phyloP scores from a whole-genome alignment of 306 rosid genomes.

The Gleditsia sinensis region DNA sequence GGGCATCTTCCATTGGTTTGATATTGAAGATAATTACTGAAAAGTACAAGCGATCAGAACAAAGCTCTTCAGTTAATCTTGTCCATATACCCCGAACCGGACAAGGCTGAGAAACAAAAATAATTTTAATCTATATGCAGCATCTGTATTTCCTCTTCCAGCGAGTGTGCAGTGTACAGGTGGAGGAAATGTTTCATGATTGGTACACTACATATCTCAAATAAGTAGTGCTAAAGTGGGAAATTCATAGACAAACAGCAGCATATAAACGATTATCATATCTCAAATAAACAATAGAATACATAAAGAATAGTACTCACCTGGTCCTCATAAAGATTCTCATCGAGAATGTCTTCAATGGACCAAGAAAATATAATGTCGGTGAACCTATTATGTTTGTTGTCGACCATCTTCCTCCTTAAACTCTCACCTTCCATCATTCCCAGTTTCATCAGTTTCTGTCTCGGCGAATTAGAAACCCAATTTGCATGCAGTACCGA shows the following conservation, averaged over 20 bases:
- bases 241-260: neutral
- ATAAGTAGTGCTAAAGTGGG: neutral
- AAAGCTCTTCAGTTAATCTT: too few species aligned
- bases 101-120: too few species aligned
- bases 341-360: constrained; percentile 45
- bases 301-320: neutral
- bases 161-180: too few species aligned
- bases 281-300: too few species aligned
- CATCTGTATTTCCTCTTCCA: too few species aligned
- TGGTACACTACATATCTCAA: neutral
- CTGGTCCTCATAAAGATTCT: neutral
- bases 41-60: too few species aligned
- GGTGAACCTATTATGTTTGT: constrained; percentile 24
- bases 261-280: neutral
- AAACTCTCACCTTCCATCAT: constrained; percentile 36
- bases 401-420: neutral
- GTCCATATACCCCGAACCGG: too few species aligned
- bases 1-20: neutral
- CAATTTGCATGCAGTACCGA: neutral
- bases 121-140: neutral
- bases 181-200: neutral
- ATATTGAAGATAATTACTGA: neutral
- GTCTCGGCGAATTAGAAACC: neutral
- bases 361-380: constrained; percentile 64
- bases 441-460: neutral